Conservation (phyloP, 345 rosid genomes). For the Populus alba region DNA sequence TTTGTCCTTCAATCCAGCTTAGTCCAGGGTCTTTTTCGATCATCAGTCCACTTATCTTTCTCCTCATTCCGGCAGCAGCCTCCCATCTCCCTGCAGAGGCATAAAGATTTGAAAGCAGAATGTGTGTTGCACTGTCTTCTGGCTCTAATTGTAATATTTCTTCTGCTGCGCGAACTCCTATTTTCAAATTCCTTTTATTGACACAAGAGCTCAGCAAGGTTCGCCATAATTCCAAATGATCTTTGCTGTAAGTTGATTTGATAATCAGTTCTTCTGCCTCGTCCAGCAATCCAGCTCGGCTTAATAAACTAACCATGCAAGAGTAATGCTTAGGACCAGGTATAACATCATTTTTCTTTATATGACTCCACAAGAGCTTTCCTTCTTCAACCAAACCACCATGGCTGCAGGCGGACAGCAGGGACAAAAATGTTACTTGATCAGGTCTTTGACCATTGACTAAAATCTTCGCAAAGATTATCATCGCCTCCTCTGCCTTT, state of each 20-base stretch:
- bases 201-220: slow-evolving; percentile 74
- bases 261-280: slow-evolving; percentile 57
- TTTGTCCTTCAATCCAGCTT: slow-evolving; percentile 73
- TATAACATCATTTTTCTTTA: slow-evolving; percentile 44
- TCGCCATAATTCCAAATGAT: slow-evolving; percentile 67
- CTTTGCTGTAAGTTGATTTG: slow-evolving; percentile 37
- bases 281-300: slow-evolving; percentile 66
- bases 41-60: slow-evolving; percentile 53
- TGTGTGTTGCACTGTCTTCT: slow-evolving; percentile 56
- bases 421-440: slow-evolving; percentile 66
- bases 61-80: slow-evolving; percentile 55
- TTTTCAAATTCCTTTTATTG: slow-evolving; percentile 38
- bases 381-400: slow-evolving; percentile 60
- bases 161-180: slow-evolving; percentile 64
- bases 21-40: slow-evolving; percentile 66
- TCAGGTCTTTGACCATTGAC: slow-evolving; percentile 48
- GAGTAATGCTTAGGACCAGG: slow-evolving; percentile 78
- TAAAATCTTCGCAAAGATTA: slow-evolving; percentile 44
- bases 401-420: slow-evolving; percentile 78
- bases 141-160: slow-evolving; percentile 50
- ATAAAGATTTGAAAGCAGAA: slow-evolving; percentile 68
- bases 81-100: slow-evolving; percentile 73
- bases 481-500: slow-evolving; percentile 56
- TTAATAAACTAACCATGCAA: slow-evolving; percentile 74
- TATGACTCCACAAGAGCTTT: slow-evolving; percentile 57